phyloP scores from a whole-genome alignment of 352 stramenopile species.

The Globisporangium paroecandrum region DNA sequence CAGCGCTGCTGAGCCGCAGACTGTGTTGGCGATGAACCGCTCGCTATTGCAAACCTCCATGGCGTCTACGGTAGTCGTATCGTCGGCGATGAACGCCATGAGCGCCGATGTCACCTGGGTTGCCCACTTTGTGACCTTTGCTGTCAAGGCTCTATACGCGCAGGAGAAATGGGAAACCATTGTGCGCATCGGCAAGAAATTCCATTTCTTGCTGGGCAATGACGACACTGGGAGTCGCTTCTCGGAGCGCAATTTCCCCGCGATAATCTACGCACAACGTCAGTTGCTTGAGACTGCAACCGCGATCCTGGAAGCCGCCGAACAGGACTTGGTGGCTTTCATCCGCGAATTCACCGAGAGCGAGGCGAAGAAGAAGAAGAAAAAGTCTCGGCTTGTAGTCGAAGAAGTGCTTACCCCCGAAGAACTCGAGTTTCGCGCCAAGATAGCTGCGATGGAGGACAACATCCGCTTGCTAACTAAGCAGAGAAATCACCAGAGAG shows the following conservation, averaged over 20 bases:
- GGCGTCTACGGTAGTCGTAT: conserved; percentile 35
- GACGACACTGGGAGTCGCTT: conserved; percentile 39
- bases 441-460: conserved; percentile 37
- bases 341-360: conserved; percentile 50
- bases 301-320: conserved; percentile 22
- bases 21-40: conserved; percentile 9
- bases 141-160: conserved; percentile 29
- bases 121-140: conserved; percentile 37
- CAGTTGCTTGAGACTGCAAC: conserved; percentile 49
- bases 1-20: background rate
- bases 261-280: conserved; percentile 61
- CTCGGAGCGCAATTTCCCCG: conserved; percentile 49
- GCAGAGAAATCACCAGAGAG: conserved; percentile 21
- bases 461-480: conserved; percentile 27
- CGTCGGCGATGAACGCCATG: conserved; percentile 30
- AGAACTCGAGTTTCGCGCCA: conserved; percentile 52
- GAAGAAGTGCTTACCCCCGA: conserved; percentile 61
- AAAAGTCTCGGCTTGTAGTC: conserved; percentile 72
- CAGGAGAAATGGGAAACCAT: conserved; percentile 47
- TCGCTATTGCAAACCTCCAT: conserved; percentile 16
- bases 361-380: conserved; percentile 82
- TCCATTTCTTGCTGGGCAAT: conserved; percentile 35
- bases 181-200: conserved; percentile 52
- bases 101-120: conserved; percentile 52
- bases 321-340: conserved; percentile 32